Evolutionary conservation across 108 stramenopile genomes (phyloP).

Genomic region (Epithemia pelagica): DNA sequence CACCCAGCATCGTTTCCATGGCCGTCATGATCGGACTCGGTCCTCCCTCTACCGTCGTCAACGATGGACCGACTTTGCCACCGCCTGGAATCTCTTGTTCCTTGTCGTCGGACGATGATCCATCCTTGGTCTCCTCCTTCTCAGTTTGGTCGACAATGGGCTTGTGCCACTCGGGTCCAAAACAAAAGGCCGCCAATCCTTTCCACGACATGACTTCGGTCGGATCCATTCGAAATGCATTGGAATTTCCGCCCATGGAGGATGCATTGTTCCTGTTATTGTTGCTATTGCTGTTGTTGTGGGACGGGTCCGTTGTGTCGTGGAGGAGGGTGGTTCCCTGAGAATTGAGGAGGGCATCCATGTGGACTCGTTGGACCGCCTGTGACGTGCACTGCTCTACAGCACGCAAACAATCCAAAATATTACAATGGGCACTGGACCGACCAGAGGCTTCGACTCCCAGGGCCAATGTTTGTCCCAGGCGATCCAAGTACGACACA

Average conservation of each 20-base stretch:
- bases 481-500: slow-evolving; percentile 48
- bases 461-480: slow-evolving; percentile 50
- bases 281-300: not conserved
- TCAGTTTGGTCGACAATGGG: not conserved
- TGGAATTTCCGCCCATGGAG: not conserved
- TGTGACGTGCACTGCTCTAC: slow-evolving; percentile 52
- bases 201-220: slow-evolving; percentile 48
- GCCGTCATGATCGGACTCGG: not conserved
- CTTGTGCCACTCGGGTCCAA: slow-evolving; percentile 65
- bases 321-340: not conserved
- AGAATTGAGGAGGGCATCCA: not conserved
- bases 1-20: not conserved
- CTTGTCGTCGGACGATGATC: not conserved
- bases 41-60: slow-evolving; percentile 5
- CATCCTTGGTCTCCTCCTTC: slow-evolving; percentile 2
- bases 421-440: slow-evolving; percentile 68
- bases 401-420: slow-evolving; percentile 70
- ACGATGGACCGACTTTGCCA: slow-evolving; percentile 38
- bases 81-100: slow-evolving; percentile 8
- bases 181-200: slow-evolving; percentile 69
- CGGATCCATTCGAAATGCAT: not conserved
- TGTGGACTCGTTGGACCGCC: slow-evolving; percentile 30
- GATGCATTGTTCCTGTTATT: not conserved
- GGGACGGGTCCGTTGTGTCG: not conserved
- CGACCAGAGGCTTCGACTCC: slow-evolving; percentile 66